phyloP scores from a whole-genome alignment of 441 rosid genomes.

The Eruca vesicaria region DNA sequence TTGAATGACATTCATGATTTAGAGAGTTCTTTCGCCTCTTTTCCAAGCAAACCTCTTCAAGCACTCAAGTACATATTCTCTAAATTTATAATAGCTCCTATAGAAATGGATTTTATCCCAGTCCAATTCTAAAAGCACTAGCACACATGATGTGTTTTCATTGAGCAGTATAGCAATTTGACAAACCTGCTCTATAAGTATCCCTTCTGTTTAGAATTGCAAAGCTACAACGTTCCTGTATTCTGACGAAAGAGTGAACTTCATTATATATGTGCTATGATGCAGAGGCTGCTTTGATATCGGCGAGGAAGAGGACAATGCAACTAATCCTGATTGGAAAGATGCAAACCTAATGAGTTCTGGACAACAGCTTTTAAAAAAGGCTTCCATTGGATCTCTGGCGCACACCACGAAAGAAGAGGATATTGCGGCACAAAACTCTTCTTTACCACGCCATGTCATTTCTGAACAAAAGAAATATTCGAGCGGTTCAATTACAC shows the following conservation, averaged over 20 bases:
- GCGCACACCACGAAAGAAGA: slow-evolving; percentile 45
- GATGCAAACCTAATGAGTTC: slow-evolving; percentile 39
- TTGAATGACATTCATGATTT: slow-evolving; percentile 64
- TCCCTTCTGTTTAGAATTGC: neutral
- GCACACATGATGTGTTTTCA: neutral
- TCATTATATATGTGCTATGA: slow-evolving; percentile 5
- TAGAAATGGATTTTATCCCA: neutral
- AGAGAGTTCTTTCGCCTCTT: slow-evolving; percentile 74
- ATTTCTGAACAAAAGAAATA: slow-evolving; percentile 49
- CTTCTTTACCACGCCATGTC: slow-evolving; percentile 44
- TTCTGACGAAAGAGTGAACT: neutral
- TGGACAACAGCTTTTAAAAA: slow-evolving; percentile 44
- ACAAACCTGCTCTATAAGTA: neutral
- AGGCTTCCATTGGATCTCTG: slow-evolving; percentile 42
- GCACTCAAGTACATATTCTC: slow-evolving; percentile 71
- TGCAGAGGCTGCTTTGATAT: slow-evolving; percentile 94
- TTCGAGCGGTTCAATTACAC: slow-evolving; percentile 68
- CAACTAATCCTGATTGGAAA: slow-evolving; percentile 58
- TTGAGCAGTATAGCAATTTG: slow-evolving; percentile 6
- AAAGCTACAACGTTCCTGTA: neutral
- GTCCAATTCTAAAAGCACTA: neutral
- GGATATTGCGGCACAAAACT: slow-evolving; percentile 47
- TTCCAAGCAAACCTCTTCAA: slow-evolving; percentile 86
- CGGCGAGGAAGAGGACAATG: slow-evolving; percentile 64
- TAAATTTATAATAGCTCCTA: slow-evolving; percentile 6